Evolutionary conservation across 2,329 filamentous ascomycete genomes (phyloP).

Genomic region (Aureobasidium musti): DNA sequence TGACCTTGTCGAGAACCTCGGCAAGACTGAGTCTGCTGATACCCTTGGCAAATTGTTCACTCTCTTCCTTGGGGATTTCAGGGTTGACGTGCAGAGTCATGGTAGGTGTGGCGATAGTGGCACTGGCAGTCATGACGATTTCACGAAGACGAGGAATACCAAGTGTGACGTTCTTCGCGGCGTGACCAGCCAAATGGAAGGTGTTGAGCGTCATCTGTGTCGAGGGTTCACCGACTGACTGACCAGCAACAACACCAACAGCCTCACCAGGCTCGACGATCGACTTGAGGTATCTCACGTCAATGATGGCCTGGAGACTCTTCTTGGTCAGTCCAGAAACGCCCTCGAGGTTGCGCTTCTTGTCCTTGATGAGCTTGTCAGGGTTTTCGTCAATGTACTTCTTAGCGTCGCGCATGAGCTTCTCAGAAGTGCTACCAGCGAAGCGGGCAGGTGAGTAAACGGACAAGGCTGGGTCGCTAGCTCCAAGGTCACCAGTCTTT

Average conservation of each 20-base stretch:
- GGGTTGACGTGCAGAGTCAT: constrained; percentile 82
- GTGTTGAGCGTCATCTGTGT: constrained; percentile 99
- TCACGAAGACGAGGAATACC: constrained; percentile 97
- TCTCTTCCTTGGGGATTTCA: constrained; percentile 67
- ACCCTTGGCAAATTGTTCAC: constrained; percentile 82
- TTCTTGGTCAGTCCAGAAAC: constrained; percentile 58
- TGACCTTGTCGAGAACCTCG: constrained; percentile 78
- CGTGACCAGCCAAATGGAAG: constrained; percentile 98
- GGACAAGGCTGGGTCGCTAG: constrained; percentile 73
- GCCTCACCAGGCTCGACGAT: constrained; percentile 94
- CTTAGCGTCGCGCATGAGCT: constrained; percentile 71
- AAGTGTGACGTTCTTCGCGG: constrained; percentile 96
- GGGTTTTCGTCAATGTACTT: constrained; percentile 77
- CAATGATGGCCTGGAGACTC: constrained; percentile 79
- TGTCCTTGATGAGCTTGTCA: constrained; percentile 60
- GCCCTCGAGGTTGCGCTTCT: constrained; percentile 55
- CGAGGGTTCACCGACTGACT: constrained; percentile 94
- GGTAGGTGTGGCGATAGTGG: constrained; percentile 82
- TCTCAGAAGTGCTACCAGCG: constrained; percentile 85
- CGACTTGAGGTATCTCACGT: constrained; percentile 89
- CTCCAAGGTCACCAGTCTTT: constrained; percentile 68
- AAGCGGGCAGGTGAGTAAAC: constrained; percentile 74
- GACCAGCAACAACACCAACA: constrained; percentile 93
- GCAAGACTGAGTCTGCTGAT: constrained; percentile 84
- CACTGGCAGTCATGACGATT: constrained; percentile 96